These are phyloP conservation scores for Chondrus crispus DNA, from an alignment of 23 red algal genomes.

Conservation along the genomic window DNA sequence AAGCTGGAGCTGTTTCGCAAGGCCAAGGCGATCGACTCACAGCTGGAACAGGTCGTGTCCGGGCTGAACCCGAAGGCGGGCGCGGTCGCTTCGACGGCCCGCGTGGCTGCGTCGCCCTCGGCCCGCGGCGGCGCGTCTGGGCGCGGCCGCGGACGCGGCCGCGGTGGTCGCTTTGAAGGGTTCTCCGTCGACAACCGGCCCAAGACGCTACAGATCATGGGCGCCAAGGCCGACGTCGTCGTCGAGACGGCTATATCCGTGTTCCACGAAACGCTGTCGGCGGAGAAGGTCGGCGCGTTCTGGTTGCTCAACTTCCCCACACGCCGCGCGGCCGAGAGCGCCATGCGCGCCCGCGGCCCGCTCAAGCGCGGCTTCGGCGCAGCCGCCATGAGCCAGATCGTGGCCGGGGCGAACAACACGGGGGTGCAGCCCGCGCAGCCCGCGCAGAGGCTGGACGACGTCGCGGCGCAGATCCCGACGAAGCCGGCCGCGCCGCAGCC, in stretches of 20 bases:
- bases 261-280: conserved; percentile 50
- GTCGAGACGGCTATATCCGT: conserved; percentile 9
- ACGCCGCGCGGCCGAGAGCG: conserved; percentile 50
- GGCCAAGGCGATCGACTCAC: conserved; percentile 17
- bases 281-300: conserved; percentile 5
- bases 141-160: background rate
- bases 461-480: background rate
- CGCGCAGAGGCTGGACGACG: background rate
- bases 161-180: background rate
- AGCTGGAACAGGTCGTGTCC: background rate
- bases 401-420: background rate
- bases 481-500: background rate
- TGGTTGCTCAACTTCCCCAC: conserved; percentile 43
- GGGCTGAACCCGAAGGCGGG: conserved; percentile 10
- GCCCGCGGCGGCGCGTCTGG: background rate
- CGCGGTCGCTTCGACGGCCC: background rate
- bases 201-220: conserved; percentile 30
- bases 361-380: conserved; percentile 44
- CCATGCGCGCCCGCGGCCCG: conserved; percentile 16
- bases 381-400: background rate
- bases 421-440: background rate
- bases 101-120: background rate
- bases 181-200: conserved; percentile 43
- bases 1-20: conserved; percentile 16
- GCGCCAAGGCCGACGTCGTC: conserved; percentile 17